These are phyloP conservation scores for Kondoa subrosea DNA, from an alignment of 768 basidiomycete species.

Conservation along the genomic window DNA sequence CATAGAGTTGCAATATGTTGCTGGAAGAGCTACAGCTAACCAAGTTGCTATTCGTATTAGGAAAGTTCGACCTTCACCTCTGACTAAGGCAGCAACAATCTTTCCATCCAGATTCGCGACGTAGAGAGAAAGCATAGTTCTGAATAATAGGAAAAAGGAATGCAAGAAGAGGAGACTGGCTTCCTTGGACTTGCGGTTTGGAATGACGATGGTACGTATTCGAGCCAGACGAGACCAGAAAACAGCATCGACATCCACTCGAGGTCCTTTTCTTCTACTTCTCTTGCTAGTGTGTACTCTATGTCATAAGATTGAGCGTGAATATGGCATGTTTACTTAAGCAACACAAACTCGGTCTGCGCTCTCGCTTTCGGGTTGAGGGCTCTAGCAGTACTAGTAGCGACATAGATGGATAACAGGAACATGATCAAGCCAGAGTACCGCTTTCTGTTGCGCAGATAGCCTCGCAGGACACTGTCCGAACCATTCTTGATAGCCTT, in stretches of 20 bases:
- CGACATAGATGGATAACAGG: slow-evolving; percentile 3
- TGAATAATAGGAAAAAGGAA: slow-evolving; percentile 66
- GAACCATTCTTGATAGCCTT: too few relatives aligned
- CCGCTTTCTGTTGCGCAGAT: background rate
- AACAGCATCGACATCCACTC: slow-evolving; percentile 52
- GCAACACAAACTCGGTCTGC: background rate
- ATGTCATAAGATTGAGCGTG: too few relatives aligned
- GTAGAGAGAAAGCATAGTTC: slow-evolving; percentile 82
- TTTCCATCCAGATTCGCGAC: slow-evolving; percentile 84
- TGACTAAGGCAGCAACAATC: slow-evolving; percentile 86
- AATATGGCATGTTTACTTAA: background rate
- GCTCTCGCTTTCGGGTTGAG: background rate
- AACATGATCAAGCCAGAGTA: background rate
- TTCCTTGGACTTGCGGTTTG: slow-evolving; percentile 66
- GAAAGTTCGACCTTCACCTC: slow-evolving; percentile 62
- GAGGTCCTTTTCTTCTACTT: slow-evolving; percentile 13
- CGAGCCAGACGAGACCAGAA: slow-evolving; percentile 66
- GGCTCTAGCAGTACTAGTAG: background rate
- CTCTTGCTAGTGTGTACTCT: too few relatives aligned
- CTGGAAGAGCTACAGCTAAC: slow-evolving; percentile 60
- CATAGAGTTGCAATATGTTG: slow-evolving; percentile 48
- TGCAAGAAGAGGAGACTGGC: slow-evolving; percentile 73
- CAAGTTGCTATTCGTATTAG: slow-evolving; percentile 70
- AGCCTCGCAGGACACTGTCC: background rate
- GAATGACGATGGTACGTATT: slow-evolving; percentile 76